Conservation (phyloP, 148 eudicot genomes). For the Vaccinium corymbosum region DNA sequence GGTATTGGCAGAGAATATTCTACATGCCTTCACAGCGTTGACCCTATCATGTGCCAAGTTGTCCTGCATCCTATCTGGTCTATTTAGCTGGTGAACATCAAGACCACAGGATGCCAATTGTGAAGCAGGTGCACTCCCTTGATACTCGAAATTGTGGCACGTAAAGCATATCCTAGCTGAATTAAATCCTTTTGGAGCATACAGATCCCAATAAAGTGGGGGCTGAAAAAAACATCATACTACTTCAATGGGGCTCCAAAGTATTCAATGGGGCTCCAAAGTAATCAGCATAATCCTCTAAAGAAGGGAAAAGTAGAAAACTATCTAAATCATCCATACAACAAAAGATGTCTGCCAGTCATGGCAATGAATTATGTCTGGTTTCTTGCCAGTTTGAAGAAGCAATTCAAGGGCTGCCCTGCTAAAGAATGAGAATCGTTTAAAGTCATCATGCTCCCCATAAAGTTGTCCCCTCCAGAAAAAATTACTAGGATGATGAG, state of each 20-base stretch:
- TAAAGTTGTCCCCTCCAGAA: conserved; percentile 92
- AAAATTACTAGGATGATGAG: conserved; percentile 78
- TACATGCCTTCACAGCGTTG: conserved; percentile 80
- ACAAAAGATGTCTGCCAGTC: conserved; percentile 99
- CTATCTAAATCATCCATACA: conserved; percentile 35
- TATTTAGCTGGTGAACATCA: conserved; percentile 76
- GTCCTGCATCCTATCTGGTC: conserved; percentile 98
- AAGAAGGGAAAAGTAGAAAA: conserved; percentile 6
- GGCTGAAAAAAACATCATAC: conserved; percentile 41
- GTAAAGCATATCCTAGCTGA: conserved; percentile 97
- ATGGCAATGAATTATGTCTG: conserved; percentile 97
- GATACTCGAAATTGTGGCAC: conserved; percentile 98
- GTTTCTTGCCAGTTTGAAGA: conserved; percentile 82
- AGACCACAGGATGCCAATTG: conserved; percentile 94
- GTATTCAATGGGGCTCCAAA: conserved; percentile 7
- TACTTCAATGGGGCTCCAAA: background rate
- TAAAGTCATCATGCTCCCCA: conserved; percentile 96
- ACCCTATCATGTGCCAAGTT: conserved; percentile 63
- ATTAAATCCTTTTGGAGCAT: conserved; percentile 83
- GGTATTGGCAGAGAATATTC: conserved; percentile 1
- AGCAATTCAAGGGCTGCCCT: conserved; percentile 94
- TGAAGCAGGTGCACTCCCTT: conserved; percentile 82
- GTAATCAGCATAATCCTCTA: background rate
- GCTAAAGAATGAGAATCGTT: conserved; percentile 87
- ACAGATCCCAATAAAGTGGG: conserved; percentile 92